Evolutionary conservation across 2,329 filamentous ascomycete genomes (phyloP).

Genomic region (Didymella sp.): DNA sequence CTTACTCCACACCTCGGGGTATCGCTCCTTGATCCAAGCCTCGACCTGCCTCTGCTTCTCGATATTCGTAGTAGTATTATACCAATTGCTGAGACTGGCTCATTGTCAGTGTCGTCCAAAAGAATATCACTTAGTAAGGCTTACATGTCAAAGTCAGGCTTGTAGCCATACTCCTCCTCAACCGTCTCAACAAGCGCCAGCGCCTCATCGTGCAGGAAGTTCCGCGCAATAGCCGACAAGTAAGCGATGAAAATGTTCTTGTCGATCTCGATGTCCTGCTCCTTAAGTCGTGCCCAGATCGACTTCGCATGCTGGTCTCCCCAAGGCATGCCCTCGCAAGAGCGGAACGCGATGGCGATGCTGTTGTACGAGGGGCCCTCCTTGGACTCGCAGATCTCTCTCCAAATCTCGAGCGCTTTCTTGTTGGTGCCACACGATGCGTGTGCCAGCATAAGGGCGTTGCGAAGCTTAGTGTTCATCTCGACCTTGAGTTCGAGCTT

Average conservation of each 20-base stretch:
- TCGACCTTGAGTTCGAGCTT: slow-evolving; percentile 88
- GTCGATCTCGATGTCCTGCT: slow-evolving; percentile 81
- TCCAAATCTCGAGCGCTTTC: slow-evolving; percentile 80
- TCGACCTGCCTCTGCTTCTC: slow-evolving; percentile 73
- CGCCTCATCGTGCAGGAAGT: slow-evolving; percentile 73
- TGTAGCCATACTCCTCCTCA: slow-evolving; percentile 69
- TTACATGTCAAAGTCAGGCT: slow-evolving; percentile 74
- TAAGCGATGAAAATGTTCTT: slow-evolving; percentile 77
- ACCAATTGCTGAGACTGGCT: slow-evolving; percentile 73
- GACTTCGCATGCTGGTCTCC: slow-evolving; percentile 57
- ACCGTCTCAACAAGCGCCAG: slow-evolving; percentile 71
- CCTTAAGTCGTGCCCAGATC: slow-evolving; percentile 74
- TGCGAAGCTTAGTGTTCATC: slow-evolving; percentile 76
- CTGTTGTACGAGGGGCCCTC: slow-evolving; percentile 87
- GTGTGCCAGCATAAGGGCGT: slow-evolving; percentile 87
- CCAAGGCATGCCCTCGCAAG: slow-evolving; percentile 68
- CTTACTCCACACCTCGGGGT: slow-evolving; percentile 72
- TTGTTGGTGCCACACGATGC: slow-evolving; percentile 70
- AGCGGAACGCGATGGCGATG: slow-evolving; percentile 79
- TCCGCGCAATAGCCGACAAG: slow-evolving; percentile 75
- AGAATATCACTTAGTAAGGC: slow-evolving; percentile 47
- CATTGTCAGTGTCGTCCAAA: slow-evolving; percentile 21
- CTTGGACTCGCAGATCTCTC: slow-evolving; percentile 78
- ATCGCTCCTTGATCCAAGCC: slow-evolving; percentile 73
- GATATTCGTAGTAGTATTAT: slow-evolving; percentile 73